These are phyloP conservation scores for Carex littledalei DNA, from an alignment of 176 grass and related monocot species.

Conservation along the genomic window DNA sequence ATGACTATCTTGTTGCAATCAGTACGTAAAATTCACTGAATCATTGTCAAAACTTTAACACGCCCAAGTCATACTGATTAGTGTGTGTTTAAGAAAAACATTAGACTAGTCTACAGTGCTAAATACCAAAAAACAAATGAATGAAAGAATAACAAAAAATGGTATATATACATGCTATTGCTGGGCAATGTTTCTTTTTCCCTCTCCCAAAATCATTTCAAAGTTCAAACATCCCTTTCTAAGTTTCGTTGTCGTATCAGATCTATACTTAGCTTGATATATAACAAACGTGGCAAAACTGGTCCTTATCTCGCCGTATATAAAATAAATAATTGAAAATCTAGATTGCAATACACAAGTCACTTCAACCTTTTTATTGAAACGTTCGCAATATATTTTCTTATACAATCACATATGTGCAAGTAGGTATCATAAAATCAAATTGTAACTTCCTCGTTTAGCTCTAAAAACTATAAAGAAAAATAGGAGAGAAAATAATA, in stretches of 20 bases:
- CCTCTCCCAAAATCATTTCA: not conserved
- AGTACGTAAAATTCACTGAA: not conserved
- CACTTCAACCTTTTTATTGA: slow-evolving; percentile 11
- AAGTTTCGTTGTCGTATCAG: not conserved
- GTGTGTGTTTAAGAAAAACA: not conserved
- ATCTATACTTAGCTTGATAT: not conserved
- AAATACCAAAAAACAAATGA: not conserved
- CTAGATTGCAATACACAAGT: not conserved
- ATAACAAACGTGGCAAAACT: not conserved
- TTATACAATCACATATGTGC: slow-evolving; percentile 3
- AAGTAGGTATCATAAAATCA: not conserved
- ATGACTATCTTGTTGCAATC: too few species aligned
- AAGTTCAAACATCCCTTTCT: not conserved
- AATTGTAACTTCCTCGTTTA: slow-evolving; percentile 3
- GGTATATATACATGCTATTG: not conserved
- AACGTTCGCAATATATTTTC: not conserved
- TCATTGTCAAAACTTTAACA: not conserved
- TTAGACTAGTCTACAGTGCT: not conserved
- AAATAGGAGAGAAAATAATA: not conserved
- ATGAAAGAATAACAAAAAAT: not conserved
- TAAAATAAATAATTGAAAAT: not conserved
- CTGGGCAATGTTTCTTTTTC: not conserved
- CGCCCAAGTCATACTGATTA: not conserved
- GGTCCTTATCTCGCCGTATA: not conserved
- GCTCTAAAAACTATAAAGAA: not conserved